Evolutionary conservation across 2,329 filamentous ascomycete genomes (phyloP).

Genomic region (Shiraia sp.): DNA sequence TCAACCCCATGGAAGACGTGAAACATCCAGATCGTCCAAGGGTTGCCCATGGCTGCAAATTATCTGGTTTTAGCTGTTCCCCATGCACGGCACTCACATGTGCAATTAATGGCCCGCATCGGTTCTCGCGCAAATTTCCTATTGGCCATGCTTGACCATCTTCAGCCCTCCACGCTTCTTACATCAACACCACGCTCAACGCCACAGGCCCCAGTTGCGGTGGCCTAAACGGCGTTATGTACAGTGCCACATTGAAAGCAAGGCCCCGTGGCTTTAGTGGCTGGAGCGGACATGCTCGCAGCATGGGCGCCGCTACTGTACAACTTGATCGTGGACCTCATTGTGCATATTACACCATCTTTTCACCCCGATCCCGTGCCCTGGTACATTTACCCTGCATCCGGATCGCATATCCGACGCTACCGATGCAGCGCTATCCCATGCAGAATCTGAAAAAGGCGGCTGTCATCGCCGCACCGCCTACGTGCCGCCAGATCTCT

Average conservation of each 20-base stretch:
- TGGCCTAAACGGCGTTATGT: conserved; percentile 15
- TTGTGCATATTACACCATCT: conserved; percentile 11
- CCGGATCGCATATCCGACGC: conserved; percentile 31
- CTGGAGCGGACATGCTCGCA: conserved; percentile 22
- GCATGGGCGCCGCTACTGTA: conserved; percentile 11
- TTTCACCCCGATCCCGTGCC: conserved; percentile 11
- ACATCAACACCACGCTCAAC: conserved; percentile 11
- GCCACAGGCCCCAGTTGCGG: conserved; percentile 26
- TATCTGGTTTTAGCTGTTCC: too few species aligned
- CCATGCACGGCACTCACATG: too few species aligned
- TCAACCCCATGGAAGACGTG: conserved; percentile 14
- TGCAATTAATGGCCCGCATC: too few species aligned
- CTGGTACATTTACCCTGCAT: conserved; percentile 30
- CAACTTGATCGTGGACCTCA: conserved; percentile 17
- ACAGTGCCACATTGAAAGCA: conserved; percentile 16
- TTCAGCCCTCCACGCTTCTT: conserved; percentile 11
- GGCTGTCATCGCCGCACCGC: conserved; percentile 31
- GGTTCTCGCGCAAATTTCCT: too few species aligned
- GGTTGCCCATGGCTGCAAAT: conserved; percentile 1
- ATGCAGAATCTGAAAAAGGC: conserved; percentile 35
- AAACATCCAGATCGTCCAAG: conserved; percentile 16
- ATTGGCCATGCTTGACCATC: conserved; percentile 17
- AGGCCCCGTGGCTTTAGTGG: conserved; percentile 15
- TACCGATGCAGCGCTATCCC: conserved; percentile 30
- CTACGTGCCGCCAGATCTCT: conserved; percentile 34